phyloP scores from a whole-genome alignment of 2,329 filamentous ascomycete genomes.

The Sarocladium brachiariae region DNA sequence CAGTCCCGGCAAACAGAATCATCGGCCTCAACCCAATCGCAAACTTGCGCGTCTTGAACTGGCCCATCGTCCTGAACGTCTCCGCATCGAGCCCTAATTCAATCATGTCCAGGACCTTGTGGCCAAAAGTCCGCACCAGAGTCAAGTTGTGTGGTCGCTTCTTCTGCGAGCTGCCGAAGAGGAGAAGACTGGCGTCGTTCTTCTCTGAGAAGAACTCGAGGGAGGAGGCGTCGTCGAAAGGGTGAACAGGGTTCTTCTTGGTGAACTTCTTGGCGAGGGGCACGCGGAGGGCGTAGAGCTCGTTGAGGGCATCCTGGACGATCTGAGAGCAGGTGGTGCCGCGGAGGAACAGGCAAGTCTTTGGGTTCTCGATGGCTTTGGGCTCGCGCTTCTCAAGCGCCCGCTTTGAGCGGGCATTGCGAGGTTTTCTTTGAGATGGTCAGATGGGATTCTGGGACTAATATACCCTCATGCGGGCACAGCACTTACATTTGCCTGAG shows the following conservation, averaged over 20 bases:
- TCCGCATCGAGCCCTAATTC: constrained; percentile 78
- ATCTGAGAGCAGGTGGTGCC: constrained; percentile 80
- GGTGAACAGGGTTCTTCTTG: constrained; percentile 95
- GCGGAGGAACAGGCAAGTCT: constrained; percentile 81
- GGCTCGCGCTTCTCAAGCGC: constrained; percentile 90
- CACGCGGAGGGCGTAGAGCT: constrained; percentile 77
- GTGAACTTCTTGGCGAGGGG: constrained; percentile 84
- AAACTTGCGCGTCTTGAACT: constrained; percentile 71
- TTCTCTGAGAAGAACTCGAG: constrained; percentile 95
- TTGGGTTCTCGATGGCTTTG: constrained; percentile 82
- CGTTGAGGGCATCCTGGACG: constrained; percentile 74
- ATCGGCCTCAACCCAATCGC: constrained; percentile 82
- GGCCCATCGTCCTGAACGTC: constrained; percentile 59
- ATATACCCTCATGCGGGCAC: not conserved
- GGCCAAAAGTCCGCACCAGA: constrained; percentile 72
- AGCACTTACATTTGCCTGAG: constrained; percentile 41
- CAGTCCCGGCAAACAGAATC: constrained; percentile 81
- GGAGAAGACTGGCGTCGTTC: constrained; percentile 82
- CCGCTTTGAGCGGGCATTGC: constrained; percentile 83
- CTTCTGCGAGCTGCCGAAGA: constrained; percentile 82
- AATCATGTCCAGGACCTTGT: constrained; percentile 90
- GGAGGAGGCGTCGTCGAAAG: constrained; percentile 82
- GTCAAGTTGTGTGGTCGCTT: constrained; percentile 92
- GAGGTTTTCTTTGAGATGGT: constrained; percentile 42
- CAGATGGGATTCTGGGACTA: not conserved